Evolutionary conservation across 441 rosid species (phyloP).

Genomic region (Theobroma grandiflorum): DNA sequence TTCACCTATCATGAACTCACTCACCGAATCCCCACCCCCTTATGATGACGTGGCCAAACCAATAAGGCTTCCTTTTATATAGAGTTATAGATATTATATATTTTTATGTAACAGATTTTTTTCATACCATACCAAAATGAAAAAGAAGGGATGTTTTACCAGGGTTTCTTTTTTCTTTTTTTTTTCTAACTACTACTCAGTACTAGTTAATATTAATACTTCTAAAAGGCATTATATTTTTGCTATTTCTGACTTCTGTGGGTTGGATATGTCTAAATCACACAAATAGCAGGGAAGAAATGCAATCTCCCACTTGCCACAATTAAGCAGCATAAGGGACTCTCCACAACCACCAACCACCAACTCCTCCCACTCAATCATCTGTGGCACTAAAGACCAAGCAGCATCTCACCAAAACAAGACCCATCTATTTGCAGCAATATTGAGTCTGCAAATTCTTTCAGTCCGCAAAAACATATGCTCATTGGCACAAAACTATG

Average conservation of each 20-base stretch:
- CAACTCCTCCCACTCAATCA: background rate
- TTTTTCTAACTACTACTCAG: background rate
- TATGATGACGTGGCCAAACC: too few species aligned
- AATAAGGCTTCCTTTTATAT: too few species aligned
- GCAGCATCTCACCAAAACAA: background rate
- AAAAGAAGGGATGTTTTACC: background rate
- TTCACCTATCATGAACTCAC: too few species aligned
- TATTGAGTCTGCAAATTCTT: background rate
- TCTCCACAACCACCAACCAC: background rate
- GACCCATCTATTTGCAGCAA: background rate
- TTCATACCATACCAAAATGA: background rate
- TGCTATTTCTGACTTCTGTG: background rate
- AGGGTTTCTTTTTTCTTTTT: background rate
- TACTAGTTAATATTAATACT: background rate
- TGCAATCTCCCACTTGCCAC: background rate
- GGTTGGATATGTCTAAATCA: conserved; percentile 4
- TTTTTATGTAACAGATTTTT: background rate
- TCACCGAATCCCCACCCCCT: too few species aligned
- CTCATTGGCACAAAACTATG: background rate
- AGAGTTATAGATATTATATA: background rate
- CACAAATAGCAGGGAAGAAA: background rate
- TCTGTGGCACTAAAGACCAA: background rate
- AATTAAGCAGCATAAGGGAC: conserved; percentile 10
- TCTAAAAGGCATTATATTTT: background rate
- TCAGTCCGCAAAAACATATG: background rate